phyloP scores from a whole-genome alignment of 2,329 filamentous ascomycete genomes.

The Decorospora gaudefroyi region DNA sequence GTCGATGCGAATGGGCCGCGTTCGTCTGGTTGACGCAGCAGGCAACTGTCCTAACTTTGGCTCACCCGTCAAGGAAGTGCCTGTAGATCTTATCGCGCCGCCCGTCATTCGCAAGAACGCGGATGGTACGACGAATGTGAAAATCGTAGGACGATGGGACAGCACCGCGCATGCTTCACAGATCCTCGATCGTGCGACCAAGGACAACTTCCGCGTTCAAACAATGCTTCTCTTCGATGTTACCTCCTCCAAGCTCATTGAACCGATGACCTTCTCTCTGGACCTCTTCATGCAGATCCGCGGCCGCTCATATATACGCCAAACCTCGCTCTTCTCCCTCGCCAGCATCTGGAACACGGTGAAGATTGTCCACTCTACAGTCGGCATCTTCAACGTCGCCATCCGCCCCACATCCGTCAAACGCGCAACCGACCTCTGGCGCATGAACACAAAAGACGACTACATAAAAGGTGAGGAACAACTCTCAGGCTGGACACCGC shows the following conservation, averaged over 20 bases:
- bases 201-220: conserved; percentile 91
- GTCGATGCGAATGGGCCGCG: conserved; percentile 74
- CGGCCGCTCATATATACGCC: conserved; percentile 80
- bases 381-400: conserved; percentile 81
- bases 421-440: conserved; percentile 89
- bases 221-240: conserved; percentile 87
- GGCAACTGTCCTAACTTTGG: conserved; percentile 84
- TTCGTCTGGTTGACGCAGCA: conserved; percentile 80
- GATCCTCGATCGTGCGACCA: conserved; percentile 89
- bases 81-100: conserved; percentile 74
- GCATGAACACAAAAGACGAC: conserved; percentile 91
- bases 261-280: conserved; percentile 84
- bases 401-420: conserved; percentile 90
- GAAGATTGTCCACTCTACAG: conserved; percentile 83
- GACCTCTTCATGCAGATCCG: conserved; percentile 82
- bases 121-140: conserved; percentile 87
- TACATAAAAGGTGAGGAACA: conserved; percentile 96
- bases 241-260: conserved; percentile 77
- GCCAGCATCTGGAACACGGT: conserved; percentile 83
- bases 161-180: conserved; percentile 89
- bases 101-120: conserved; percentile 82
- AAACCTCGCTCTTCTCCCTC: conserved; percentile 80
- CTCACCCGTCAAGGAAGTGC: conserved; percentile 70
- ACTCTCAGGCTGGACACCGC: conserved; percentile 80
- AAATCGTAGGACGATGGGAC: conserved; percentile 92